Percentiles rank a stretch among this genome's conserved stretches.
These are phyloP conservation scores for Colletotrichum gloeosporioides DNA, from an alignment of 2,329 filamentous ascomycete genomes.

Conservation along the genomic window DNA sequence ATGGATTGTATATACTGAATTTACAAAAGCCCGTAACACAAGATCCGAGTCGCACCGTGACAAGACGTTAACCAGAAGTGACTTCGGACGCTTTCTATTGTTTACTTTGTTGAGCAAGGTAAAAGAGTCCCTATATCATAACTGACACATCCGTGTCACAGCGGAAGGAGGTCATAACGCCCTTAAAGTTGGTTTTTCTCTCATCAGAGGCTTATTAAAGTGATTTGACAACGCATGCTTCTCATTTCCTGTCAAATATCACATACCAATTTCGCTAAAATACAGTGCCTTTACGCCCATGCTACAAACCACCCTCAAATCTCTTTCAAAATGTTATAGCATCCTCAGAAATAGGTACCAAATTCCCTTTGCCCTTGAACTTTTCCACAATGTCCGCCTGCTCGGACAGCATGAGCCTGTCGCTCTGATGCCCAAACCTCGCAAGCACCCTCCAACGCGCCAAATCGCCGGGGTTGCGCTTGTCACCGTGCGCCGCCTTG, in stretches of 20 bases:
- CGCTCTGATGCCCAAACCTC: conserved; percentile 52
- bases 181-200: too few relatives aligned
- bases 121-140: too few relatives aligned
- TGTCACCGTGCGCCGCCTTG: conserved; percentile 58
- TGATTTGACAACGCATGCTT: background rate
- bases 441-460: conserved; percentile 56
- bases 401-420: conserved; percentile 57
- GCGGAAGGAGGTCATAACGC: too few relatives aligned
- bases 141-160: too few relatives aligned
- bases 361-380: conserved; percentile 53
- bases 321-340: conserved; percentile 24
- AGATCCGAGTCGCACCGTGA: too few relatives aligned
- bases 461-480: conserved; percentile 55
- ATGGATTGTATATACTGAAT: background rate
- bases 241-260: background rate
- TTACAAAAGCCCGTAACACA: background rate
- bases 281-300: background rate
- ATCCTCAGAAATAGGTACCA: conserved; percentile 49
- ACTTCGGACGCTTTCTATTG: too few relatives aligned
- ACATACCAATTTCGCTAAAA: background rate
- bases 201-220: background rate
- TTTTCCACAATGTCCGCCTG: conserved; percentile 56
- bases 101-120: too few relatives aligned
- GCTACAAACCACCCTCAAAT: background rate
- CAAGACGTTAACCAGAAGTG: too few relatives aligned